A percentile compares a stretch with the other conserved stretches of the same genome.
Evolutionary conservation across 495 filamentous ascomycete genomes (phyloP).

Genomic region (Aspergillus hancockii): DNA sequence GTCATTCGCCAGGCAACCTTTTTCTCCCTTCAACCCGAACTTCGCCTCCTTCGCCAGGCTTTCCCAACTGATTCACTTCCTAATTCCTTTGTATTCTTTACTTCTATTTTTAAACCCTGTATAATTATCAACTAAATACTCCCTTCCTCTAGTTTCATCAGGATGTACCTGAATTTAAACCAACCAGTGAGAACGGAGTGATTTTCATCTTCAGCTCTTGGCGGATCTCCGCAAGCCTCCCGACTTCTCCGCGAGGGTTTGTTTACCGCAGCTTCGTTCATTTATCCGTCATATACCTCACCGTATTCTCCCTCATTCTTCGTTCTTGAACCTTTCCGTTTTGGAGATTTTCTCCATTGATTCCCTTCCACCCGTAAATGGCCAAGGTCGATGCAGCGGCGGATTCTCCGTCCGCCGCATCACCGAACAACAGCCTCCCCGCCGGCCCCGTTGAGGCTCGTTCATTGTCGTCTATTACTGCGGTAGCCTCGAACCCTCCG

Average conservation of each 20-base stretch:
- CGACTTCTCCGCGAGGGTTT: constrained; percentile 19
- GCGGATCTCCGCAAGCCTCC: constrained; percentile 14
- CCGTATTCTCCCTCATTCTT: background rate
- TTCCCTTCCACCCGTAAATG: constrained; percentile 19
- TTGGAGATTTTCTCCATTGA: background rate
- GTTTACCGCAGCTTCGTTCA: constrained; percentile 10
- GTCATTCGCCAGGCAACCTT: constrained; percentile 20
- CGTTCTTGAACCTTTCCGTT: background rate
- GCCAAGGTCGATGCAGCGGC: constrained; percentile 24
- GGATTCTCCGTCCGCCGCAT: constrained; percentile 27
- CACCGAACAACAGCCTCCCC: constrained; percentile 34
- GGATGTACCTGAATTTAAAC: background rate
- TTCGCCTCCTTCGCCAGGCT: background rate
- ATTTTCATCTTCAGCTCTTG: constrained; percentile 5
- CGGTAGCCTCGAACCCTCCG: constrained; percentile 83
- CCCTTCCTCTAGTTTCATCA: background rate
- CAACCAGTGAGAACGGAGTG: background rate
- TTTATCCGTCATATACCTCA: constrained; percentile 2
- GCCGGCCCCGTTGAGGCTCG: constrained; percentile 68
- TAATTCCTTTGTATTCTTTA: background rate
- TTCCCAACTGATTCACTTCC: constrained; percentile 4
- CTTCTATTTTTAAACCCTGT: constrained; percentile 1
- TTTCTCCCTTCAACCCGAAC: constrained; percentile 1
- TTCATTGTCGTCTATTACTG: constrained; percentile 77
- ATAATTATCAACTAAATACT: background rate